Evolutionary conservation across 495 filamentous ascomycete genomes (phyloP), one percentile per base, ranked within the genome.

Genomic region (Parmelia sp.): DNA sequence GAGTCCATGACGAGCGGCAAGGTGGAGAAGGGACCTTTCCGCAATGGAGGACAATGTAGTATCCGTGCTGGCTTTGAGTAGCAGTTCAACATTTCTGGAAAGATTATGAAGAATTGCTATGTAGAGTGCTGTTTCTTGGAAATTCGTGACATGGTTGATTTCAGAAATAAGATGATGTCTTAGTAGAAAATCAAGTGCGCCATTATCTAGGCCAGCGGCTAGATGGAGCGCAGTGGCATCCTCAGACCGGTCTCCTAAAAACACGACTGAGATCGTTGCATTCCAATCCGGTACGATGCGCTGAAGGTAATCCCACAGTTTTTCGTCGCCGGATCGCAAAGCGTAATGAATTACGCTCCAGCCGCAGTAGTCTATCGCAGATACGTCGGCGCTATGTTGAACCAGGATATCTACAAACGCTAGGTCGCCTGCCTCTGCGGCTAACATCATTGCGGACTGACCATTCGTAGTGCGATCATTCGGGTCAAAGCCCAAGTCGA

Each of bases 281-380:
- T 60, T 61, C 57, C 63, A 65, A 23, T 51, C 21, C 25, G 44
- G 19, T 10, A 15, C 27, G 17, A 36, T 21, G 5, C 31, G 27
- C 23, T 55, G 5, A 17, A 61, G 42, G 3, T n/a, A 31, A 25
- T 39, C 10, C 57, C 42, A 45, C 6, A 65, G 31, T 51, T 61
- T 23, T 36, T 29, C 39, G 35, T 29, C 21, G 3, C 42, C 36
- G 27, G 27, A 36, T 29, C 37, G n/a, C 56, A 36, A 64, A 27
- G 62, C 62, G 37, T 58, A 58, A 47, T 64, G 62, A n/a, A 40
- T 39, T n/a, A 31, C 62, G 37, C 40, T 64, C 51, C 62, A 64
- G n/a, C 56, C 62, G 11, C 25, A 21, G 23, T 58, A 29, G 19
- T 64, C 36, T 27, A 11, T 40, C 17, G 53, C 37, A 55, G 23